Base-by-base conservation (phyloP, 495 filamentous ascomycete genomes). In the Xylaria palmicola region DNA sequence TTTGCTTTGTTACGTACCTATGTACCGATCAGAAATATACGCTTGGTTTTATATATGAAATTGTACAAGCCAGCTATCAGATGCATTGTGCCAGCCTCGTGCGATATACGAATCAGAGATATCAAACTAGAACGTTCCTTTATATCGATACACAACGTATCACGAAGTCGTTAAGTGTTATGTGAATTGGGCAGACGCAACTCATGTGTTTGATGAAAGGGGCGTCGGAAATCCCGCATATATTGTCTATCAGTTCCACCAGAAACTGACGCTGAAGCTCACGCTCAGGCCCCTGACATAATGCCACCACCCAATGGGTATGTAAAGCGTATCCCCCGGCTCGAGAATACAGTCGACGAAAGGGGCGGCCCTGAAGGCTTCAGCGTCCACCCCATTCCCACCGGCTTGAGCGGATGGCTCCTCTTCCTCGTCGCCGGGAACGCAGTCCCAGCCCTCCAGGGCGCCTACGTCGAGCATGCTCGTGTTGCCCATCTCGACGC, bases 221-320 rank as follows among this genome's bases (percentile, higher is more conserved):
- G n/a, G n/a, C n/a, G n/a, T n/a, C n/a, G n/a, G n/a, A n/a, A n/a
- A n/a, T n/a, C n/a, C n/a, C n/a, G n/a, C 26, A 19, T 4, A 30
- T 51, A 51, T 2, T 27, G 26, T 24, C 22, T 40, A 13, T 66
- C 41, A 91, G 68, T 90, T 88, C 91, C 93, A 99, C 94, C 94
- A 99, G 72, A 96, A 98, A 72, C 92, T 98, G 36, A 98, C 93
- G 68, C 95, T 98, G 63, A 95, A 90, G 62, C 94, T 96, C 34
- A 88, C 88, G 56, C 83, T 90, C 71, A 97, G 68, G 36, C 90
- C 90, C 62, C 89, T 80, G 5, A 99, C 91, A 81, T 97, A 98
- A 79, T 99, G 94, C 94, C 94, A 99, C 94, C 94, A 99, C 19
- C 93, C 94, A 3, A 90, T 80, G 4, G 94, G 94, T 54, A 99